Base-by-base conservation (phyloP, 2,329 filamentous ascomycete genomes). In the Colletotrichum sp. region DNA sequence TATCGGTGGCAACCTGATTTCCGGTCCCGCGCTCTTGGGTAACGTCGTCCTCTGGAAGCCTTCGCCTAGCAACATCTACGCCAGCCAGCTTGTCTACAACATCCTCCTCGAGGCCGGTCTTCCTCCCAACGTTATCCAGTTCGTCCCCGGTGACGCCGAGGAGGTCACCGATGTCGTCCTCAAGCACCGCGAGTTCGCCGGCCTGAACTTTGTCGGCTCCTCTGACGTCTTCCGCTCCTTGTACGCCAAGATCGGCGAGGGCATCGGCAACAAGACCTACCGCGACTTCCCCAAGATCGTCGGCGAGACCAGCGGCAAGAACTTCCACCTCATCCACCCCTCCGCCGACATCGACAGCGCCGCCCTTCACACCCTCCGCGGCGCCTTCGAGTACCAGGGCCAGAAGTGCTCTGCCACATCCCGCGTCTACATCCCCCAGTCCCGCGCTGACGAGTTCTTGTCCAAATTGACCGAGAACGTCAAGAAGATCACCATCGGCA, bases 351-450 rank as follows among this genome's bases (percentile, higher is more conserved):
- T 89, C 55, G 80, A 82, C n/a, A 88, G 86, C 76, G 87, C 87
- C 1, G 88, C 83, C 12, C 80, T 85, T 55, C 85, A 88, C 77
- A 89, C 88, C 4, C 85, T 89, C 64, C 85, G 88, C 26, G 87
- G 85, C 21, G 85, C 87, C 1, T 90, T 89, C 77, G 88, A 90
- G 80, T 90, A 87, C 80, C 86, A 88, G 75, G 88, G 88, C 24
- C 88, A 89, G 77, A 90, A 90, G 81, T 90, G 88, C 83, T 88
- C 86, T 59, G 88, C 88, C 28, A 87, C 85, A 13, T 89, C 88
- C 12, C 84, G 88, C 6, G 82, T 92, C 69, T 93, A 92, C 83
- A 88, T 93, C 52, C 90, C 92, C 7, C 79, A 82, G 64, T 87
- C 86, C 36, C 80, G 86, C 26, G 83, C 85, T 3, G 79, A 85